Conservation (phyloP, 176 grass and related monocot species). For the Triticum aestivum region DNA sequence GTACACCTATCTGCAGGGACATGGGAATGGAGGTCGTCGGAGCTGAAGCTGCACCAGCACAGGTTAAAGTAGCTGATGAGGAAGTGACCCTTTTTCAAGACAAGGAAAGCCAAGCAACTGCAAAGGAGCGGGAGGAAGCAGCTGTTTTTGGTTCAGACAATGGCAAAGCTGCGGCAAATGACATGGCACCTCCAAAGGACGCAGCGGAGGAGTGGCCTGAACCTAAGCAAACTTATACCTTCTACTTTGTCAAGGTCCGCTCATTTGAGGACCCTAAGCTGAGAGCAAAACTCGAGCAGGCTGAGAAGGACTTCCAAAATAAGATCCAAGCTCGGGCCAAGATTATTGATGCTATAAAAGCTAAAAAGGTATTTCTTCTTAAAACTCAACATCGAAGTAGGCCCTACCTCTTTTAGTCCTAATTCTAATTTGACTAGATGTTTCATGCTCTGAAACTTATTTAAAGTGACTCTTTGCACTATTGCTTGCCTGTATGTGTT, state of each 20-base stretch:
- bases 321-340: constrained; percentile 63
- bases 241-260: constrained; percentile 73
- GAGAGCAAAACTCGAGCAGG: constrained; percentile 72
- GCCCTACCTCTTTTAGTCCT: not conserved
- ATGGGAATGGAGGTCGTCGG: constrained; percentile 87
- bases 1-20: constrained; percentile 35
- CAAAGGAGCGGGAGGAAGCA: constrained; percentile 56
- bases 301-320: constrained; percentile 82
- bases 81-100: constrained; percentile 58
- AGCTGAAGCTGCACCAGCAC: constrained; percentile 57
- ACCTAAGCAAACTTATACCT: constrained; percentile 61
- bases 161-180: constrained; percentile 41
- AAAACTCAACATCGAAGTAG: not conserved
- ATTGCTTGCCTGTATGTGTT: not conserved
- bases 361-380: constrained; percentile 69
- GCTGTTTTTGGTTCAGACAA: constrained; percentile 51
- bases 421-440: not conserved
- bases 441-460: constrained; percentile 16
- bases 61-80: constrained; percentile 54
- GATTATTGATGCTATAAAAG: constrained; percentile 60
- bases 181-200: constrained; percentile 61
- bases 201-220: constrained; percentile 85
- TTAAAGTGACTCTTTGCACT: not conserved
- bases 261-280: constrained; percentile 83
- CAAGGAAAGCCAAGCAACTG: constrained; percentile 62